phyloP scores from a whole-genome alignment of 371 early-diverging fungal species.

The Rhizopus sp. region DNA sequence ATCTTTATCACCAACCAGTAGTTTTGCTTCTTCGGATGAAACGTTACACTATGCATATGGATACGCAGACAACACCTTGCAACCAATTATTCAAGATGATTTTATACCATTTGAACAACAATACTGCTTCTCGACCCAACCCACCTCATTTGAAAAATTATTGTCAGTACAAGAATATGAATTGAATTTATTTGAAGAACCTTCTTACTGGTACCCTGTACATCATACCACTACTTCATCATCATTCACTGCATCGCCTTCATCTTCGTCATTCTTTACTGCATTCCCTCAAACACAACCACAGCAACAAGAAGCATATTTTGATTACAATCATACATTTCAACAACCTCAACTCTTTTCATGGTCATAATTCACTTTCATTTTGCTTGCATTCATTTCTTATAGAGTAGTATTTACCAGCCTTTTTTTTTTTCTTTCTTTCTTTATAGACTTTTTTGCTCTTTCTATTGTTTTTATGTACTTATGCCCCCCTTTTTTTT shows the following conservation, averaged over 20 bases:
- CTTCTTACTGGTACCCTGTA: constrained; percentile 5
- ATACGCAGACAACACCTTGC: constrained; percentile 2
- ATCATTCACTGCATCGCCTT: background rate
- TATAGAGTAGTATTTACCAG: too few relatives aligned
- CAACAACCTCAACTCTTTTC: background rate
- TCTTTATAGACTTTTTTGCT: too few relatives aligned
- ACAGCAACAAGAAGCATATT: constrained; percentile 1
- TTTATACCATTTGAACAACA: too few relatives aligned
- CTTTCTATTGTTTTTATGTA: background rate
- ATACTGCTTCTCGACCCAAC: background rate
- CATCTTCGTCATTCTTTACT: background rate
- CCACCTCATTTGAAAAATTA: constrained; percentile 1
- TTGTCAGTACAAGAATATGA: constrained; percentile 4
- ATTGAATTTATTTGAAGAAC: constrained; percentile 4
- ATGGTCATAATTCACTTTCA: background rate
- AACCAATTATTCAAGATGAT: too few relatives aligned
- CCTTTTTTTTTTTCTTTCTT: too few relatives aligned
- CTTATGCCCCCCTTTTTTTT: background rate
- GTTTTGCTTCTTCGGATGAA: constrained; percentile 16
- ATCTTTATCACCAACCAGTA: constrained; percentile 11
- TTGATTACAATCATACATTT: background rate
- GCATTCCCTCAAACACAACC: background rate
- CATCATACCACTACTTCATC: background rate
- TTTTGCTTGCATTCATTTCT: background rate
- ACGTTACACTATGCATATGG: constrained; percentile 18